phyloP scores from a whole-genome alignment of 2,329 filamentous ascomycete genomes.

The Fusarium circinatum region DNA sequence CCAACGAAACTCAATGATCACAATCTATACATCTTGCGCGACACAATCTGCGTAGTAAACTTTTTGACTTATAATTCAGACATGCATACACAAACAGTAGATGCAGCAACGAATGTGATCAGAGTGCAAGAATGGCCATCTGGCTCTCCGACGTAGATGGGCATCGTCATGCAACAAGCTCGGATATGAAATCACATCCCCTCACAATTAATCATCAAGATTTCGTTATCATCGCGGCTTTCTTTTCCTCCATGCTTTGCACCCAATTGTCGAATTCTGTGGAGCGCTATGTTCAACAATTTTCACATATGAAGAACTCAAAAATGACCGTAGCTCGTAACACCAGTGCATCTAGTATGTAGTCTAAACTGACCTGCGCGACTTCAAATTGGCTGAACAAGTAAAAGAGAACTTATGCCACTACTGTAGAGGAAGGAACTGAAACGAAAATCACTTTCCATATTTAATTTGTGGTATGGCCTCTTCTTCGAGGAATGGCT shows the following conservation, averaged over 20 bases:
- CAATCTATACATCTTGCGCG: not conserved
- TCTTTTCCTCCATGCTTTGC: slow-evolving; percentile 4
- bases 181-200: slow-evolving; percentile 32
- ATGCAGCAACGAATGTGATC: not conserved
- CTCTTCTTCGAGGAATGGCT: slow-evolving; percentile 15
- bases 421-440: not conserved
- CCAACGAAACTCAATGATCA: not conserved
- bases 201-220: slow-evolving; percentile 38
- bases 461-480: slow-evolving; percentile 5
- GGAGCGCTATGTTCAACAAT: slow-evolving; percentile 37
- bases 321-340: slow-evolving; percentile 22
- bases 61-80: not conserved
- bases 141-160: slow-evolving; percentile 42
- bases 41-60: not conserved
- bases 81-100: not conserved
- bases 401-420: not conserved
- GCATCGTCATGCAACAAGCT: slow-evolving; percentile 48
- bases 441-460: not conserved
- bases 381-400: slow-evolving; percentile 28
- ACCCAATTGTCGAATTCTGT: slow-evolving; percentile 14
- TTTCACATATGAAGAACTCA: slow-evolving; percentile 23
- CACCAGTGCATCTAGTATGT: slow-evolving; percentile 44
- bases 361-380: slow-evolving; percentile 43
- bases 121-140: slow-evolving; percentile 34
- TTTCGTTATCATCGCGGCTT: slow-evolving; percentile 26